phyloP scores from a whole-genome alignment of 345 rosid genomes.

The Pseudoturritis turrita region DNA sequence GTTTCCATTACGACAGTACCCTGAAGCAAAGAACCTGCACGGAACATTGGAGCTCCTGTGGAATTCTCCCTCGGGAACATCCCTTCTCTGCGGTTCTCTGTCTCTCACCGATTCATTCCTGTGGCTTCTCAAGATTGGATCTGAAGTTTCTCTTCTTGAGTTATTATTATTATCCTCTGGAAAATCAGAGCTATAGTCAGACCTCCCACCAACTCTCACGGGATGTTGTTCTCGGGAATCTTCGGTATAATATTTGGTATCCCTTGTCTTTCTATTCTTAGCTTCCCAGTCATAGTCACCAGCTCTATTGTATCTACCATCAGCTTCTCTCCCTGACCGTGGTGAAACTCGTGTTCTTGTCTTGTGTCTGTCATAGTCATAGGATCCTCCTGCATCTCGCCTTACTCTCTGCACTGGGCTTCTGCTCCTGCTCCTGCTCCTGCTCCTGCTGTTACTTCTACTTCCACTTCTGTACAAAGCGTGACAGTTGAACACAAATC shows the following conservation, averaged over 20 bases:
- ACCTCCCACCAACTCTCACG: slow-evolving; percentile 35
- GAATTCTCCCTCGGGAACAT: slow-evolving; percentile 39
- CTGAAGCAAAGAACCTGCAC: slow-evolving; percentile 77
- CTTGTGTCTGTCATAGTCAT: slow-evolving; percentile 60
- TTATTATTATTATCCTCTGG: slow-evolving; percentile 32
- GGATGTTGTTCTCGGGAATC: slow-evolving; percentile 43
- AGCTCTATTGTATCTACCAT: slow-evolving; percentile 79
- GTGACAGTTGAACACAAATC: neutral
- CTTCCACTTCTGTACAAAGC: slow-evolving; percentile 27
- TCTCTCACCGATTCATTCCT: slow-evolving; percentile 39
- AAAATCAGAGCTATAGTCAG: slow-evolving; percentile 37
- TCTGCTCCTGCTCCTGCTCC: slow-evolving; percentile 68
- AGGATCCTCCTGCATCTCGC: slow-evolving; percentile 60
- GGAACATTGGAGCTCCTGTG: slow-evolving; percentile 50
- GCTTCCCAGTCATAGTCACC: slow-evolving; percentile 54
- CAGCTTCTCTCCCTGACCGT: slow-evolving; percentile 59
- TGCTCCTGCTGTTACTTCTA: slow-evolving; percentile 49
- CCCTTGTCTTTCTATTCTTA: slow-evolving; percentile 45
- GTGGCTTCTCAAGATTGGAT: slow-evolving; percentile 31
- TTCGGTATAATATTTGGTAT: slow-evolving; percentile 41
- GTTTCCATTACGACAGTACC: slow-evolving; percentile 80
- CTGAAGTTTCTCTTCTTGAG: slow-evolving; percentile 40
- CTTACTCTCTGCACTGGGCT: slow-evolving; percentile 65
- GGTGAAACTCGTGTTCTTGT: slow-evolving; percentile 47
- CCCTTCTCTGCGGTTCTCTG: slow-evolving; percentile 45